A percentile compares a stretch with the other conserved stretches of the same genome.
These are phyloP conservation scores for Emericellopsis atlantica DNA, from an alignment of 2,329 filamentous ascomycete species.

Conservation along the genomic window DNA sequence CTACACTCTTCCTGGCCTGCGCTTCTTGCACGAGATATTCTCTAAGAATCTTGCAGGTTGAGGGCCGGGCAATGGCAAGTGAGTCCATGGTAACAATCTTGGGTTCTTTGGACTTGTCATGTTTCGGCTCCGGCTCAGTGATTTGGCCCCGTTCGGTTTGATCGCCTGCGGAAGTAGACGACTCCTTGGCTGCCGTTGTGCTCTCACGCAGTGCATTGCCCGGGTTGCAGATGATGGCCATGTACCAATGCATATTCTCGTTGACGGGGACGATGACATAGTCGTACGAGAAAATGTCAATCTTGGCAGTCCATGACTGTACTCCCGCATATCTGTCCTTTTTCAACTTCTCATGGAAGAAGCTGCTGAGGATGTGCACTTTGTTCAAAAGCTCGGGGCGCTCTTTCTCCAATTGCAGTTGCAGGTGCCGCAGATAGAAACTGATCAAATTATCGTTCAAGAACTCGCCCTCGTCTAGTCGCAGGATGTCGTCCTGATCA, in stretches of 20 bases:
- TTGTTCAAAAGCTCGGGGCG: slow-evolving; percentile 44
- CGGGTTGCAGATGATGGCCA: slow-evolving; percentile 89
- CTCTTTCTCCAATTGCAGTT: slow-evolving; percentile 42
- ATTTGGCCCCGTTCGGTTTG: background rate
- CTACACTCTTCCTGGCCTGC: slow-evolving; percentile 39
- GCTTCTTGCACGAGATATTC: slow-evolving; percentile 69
- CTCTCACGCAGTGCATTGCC: slow-evolving; percentile 38
- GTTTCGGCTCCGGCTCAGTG: background rate
- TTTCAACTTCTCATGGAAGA: slow-evolving; percentile 73
- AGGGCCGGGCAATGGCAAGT: slow-evolving; percentile 49
- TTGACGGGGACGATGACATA: slow-evolving; percentile 91
- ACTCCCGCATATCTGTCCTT: slow-evolving; percentile 74
- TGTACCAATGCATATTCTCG: slow-evolving; percentile 79
- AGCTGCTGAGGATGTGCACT: slow-evolving; percentile 85
- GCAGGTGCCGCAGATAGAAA: slow-evolving; percentile 71
- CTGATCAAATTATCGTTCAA: slow-evolving; percentile 87
- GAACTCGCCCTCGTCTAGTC: slow-evolving; percentile 74
- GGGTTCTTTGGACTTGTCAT: slow-evolving; percentile 29
- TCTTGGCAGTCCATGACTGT: slow-evolving; percentile 72
- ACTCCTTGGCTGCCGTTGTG: slow-evolving; percentile 6
- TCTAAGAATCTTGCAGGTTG: slow-evolving; percentile 56
- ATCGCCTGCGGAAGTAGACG: slow-evolving; percentile 1
- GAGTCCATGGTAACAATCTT: slow-evolving; percentile 84
- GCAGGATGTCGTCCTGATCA: slow-evolving; percentile 57
- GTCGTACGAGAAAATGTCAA: slow-evolving; percentile 75